Evolutionary conservation across 805 yeast genomes (phyloP).

Genomic region (Metschnikowia gelsemii): DNA sequence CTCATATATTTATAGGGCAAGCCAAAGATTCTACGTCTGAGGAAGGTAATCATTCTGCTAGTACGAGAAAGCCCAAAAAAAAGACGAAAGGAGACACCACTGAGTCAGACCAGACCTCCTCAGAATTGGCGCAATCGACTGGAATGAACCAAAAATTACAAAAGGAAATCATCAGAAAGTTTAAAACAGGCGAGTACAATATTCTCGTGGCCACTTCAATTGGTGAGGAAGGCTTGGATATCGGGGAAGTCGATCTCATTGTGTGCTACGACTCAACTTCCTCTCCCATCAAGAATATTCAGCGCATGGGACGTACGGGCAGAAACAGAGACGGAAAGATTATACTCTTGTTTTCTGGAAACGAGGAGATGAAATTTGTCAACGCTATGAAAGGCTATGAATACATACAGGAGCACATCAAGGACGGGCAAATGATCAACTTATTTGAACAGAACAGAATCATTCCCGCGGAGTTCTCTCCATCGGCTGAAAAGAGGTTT

Average conservation of each 20-base stretch:
- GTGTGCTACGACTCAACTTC: slow-evolving; percentile 90
- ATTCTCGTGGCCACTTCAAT: slow-evolving; percentile 92
- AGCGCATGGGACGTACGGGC: slow-evolving; percentile 98
- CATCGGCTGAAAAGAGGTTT: slow-evolving; percentile 53
- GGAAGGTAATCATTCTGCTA: slow-evolving; percentile 40
- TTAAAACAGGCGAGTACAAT: slow-evolving; percentile 71
- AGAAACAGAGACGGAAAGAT: slow-evolving; percentile 89
- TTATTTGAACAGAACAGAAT: slow-evolving; percentile 61
- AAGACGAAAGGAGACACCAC: slow-evolving; percentile 46
- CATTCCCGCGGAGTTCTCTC: slow-evolving; percentile 56
- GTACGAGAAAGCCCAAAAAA: slow-evolving; percentile 39
- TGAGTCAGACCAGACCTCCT: slow-evolving; percentile 68
- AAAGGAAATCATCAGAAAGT: slow-evolving; percentile 70
- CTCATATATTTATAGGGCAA: slow-evolving; percentile 94
- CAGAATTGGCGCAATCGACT: slow-evolving; percentile 70
- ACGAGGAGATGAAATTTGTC: slow-evolving; percentile 76
- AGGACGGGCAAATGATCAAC: slow-evolving; percentile 43
- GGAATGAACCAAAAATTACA: slow-evolving; percentile 94
- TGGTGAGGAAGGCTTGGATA: slow-evolving; percentile 98
- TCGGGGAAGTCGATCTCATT: slow-evolving; percentile 95
- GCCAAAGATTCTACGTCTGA: slow-evolving; percentile 70
- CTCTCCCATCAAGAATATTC: slow-evolving; percentile 90
- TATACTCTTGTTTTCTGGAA: slow-evolving; percentile 67
- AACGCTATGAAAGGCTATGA: slow-evolving; percentile 83
- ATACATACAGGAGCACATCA: slow-evolving; percentile 69